Evolutionary conservation across 1,139 yeast species (phyloP).

Genomic region (Pneumocystis murina): DNA sequence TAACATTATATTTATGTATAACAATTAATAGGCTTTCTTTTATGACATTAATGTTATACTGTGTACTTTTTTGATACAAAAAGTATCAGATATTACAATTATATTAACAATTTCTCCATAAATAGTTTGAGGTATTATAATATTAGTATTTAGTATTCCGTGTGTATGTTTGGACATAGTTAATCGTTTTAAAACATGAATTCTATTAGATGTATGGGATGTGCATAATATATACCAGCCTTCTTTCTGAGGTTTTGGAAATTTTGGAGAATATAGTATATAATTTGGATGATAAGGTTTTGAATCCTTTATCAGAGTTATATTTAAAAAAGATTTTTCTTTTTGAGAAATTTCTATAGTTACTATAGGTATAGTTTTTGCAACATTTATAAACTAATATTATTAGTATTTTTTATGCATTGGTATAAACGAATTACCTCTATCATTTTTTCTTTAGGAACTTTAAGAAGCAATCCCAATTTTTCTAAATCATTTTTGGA

Average conservation of each 20-base stretch:
- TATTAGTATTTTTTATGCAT: not conserved
- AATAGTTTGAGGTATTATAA: constrained; percentile 2
- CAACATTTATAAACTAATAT: constrained; percentile 3
- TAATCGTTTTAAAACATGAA: not conserved
- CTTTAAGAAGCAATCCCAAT: constrained; percentile 1
- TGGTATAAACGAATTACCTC: not conserved
- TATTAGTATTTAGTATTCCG: not conserved
- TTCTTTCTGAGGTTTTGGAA: constrained; percentile 84
- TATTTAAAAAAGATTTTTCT: constrained; percentile 2
- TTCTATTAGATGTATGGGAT: constrained; percentile 35
- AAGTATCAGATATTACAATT: not conserved
- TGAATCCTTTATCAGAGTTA: constrained; percentile 11
- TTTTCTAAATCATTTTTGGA: constrained; percentile 21
- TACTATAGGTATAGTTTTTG: constrained; percentile 5
- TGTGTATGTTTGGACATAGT: constrained; percentile 4
- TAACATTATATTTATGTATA: not conserved
- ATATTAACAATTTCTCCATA: not conserved
- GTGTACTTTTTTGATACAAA: constrained; percentile 4
- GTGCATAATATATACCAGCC: constrained; percentile 55
- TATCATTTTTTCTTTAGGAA: not conserved
- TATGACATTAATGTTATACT: constrained; percentile 1
- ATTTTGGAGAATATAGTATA: constrained; percentile 59
- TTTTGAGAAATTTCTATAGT: not conserved
- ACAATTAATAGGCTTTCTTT: not conserved
- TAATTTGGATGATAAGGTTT: constrained; percentile 42